Base-by-base conservation (phyloP, 31 red algal genomes). In the Odonthalia washingtoniensis region DNA sequence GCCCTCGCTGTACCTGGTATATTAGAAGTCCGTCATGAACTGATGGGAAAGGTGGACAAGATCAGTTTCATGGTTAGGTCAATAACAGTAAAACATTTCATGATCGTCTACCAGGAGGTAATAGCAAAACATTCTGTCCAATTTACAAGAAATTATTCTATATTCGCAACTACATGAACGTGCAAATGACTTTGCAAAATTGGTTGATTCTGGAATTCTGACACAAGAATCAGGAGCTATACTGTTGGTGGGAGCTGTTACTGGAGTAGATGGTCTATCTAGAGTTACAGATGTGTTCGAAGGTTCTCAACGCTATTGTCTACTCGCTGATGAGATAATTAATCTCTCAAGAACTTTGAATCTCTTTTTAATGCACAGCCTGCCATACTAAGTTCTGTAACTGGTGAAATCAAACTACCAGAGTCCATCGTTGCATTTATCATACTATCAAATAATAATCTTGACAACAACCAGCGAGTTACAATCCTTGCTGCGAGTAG, bases 381-480 rank as follows among this genome's bases (percentile, higher is more conserved):
- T 16, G 0, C 40, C 14, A 24, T n/a, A n/a, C 0, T 62, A 24
- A 17, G 30, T 62, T 21, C 40, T 18, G 21, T n/a, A 63, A 62
- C 40, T 60, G 39, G 39, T 21, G 75, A 62, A 21, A 62, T 21
- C 14, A 60, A 62, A 0, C 40, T 62, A 14, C 0, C 40, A 17
- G 33, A 46, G 21, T 62, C 0, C 18, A 17, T 78, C 18, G 24
- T n/a, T 78, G 32, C 75, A 14, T 78, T 78, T 30, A 21, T 78
- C 0, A 32, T 78, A 62, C 40, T 78, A 21, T 24, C 16, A 21
- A 78, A 78, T 34, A n/a, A 18, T 34, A 60, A 78, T 16, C 17
- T 78, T 0, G 75, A 78, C 34, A 60, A 78, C 43, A 0, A 46
- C 0, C 43, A 78, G 24, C 33, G 43, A 14, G 75, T 78, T 62